Percentiles rank a stretch among this genome's conserved stretches.
Conservation (phyloP, 2,329 filamentous ascomycete genomes). For the Colletotrichum coccodes region DNA sequence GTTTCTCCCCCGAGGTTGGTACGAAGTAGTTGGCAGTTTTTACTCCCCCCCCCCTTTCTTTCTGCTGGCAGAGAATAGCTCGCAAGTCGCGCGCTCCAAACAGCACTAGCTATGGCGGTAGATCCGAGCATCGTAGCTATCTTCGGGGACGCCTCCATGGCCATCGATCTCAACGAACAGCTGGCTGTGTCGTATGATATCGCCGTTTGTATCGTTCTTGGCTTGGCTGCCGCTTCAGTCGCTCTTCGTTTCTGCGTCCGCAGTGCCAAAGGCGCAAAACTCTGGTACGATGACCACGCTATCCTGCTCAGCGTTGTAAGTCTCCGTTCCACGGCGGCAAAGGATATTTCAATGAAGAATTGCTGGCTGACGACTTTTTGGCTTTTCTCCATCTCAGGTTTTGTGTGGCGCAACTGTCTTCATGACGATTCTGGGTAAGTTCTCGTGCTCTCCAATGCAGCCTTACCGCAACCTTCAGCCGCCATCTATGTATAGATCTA, state of each 20-base stretch:
- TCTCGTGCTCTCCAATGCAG: no score
- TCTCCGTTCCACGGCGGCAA: neutral
- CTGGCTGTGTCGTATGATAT: neutral
- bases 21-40: no score
- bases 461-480: no score
- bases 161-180: neutral
- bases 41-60: no score
- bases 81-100: no score
- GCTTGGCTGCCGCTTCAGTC: slow-evolving; percentile 4
- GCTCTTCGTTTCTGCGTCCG: slow-evolving; percentile 11
- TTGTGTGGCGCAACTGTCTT: neutral
- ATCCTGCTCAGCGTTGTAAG: slow-evolving; percentile 7
- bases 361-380: neutral
- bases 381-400: neutral
- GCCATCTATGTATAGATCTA: neutral
- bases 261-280: neutral
- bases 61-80: no score
- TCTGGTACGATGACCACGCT: slow-evolving; percentile 10
- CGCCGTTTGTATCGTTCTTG: slow-evolving; percentile 1
- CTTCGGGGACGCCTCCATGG: neutral
- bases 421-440: slow-evolving; percentile 1
- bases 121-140: slow-evolving; percentile 10
- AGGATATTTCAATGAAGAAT: neutral
- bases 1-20: no score
- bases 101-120: neutral